These are phyloP conservation scores for Tripidium arundinaceum DNA, from an alignment of 202 grass and related monocot species.

Conservation along the genomic window DNA sequence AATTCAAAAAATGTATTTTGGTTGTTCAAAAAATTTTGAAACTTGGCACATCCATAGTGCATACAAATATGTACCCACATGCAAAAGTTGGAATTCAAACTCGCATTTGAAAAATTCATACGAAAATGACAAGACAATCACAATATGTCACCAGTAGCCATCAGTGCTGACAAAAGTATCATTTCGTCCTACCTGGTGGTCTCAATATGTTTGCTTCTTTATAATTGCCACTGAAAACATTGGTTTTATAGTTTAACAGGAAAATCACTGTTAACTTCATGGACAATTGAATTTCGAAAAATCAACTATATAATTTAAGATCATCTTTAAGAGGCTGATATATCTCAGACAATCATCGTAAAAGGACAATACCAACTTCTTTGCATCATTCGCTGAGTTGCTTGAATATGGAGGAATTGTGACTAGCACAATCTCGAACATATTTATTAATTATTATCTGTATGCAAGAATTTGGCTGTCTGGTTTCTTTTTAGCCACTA, in stretches of 20 bases:
- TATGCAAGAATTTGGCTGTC: not conserved
- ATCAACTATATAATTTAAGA: not conserved
- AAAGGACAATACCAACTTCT: not conserved
- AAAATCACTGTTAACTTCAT: not conserved
- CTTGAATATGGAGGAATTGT: not conserved
- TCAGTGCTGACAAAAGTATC: not conserved
- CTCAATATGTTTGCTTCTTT: not conserved
- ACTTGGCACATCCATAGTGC: too few species aligned
- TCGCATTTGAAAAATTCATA: too few species aligned
- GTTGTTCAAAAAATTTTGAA: too few species aligned
- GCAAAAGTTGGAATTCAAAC: too few species aligned
- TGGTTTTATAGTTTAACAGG: not conserved
- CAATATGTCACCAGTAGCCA: not conserved
- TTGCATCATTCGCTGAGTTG: not conserved
- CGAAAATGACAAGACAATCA: not conserved
- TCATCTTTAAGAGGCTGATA: not conserved
- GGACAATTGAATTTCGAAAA: not conserved
- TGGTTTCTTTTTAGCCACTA: not conserved
- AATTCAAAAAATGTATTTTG: too few species aligned
- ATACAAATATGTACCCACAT: too few species aligned
- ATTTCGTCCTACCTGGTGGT: not conserved
- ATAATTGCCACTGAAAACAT: not conserved
- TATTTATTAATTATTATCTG: not conserved
- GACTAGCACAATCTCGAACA: not conserved
- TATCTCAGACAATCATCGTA: not conserved